Conservation (phyloP, 495 filamentous ascomycete genomes). For the Aspergillus campestris region DNA sequence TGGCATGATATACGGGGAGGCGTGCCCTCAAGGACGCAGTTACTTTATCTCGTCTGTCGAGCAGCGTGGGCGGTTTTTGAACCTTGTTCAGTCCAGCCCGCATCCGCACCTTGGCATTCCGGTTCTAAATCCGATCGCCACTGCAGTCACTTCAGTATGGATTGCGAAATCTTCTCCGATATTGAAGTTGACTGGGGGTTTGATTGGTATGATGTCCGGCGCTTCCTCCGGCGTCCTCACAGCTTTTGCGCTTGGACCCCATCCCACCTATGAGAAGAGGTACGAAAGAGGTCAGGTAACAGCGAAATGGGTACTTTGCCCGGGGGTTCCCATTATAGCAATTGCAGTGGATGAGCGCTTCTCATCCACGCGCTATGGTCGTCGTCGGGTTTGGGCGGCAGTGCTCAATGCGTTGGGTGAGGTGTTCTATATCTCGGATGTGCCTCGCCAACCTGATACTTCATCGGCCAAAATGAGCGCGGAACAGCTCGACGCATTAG, state of each 20-base stretch:
- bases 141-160: constrained; percentile 74
- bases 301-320: constrained; percentile 79
- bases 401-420: constrained; percentile 89
- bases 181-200: constrained; percentile 61
- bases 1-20: constrained; percentile 79
- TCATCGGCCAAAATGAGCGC: constrained; percentile 20
- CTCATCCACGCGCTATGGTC: constrained; percentile 54
- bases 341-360: constrained; percentile 80
- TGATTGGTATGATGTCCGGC: constrained; percentile 74
- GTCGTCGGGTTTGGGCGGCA: constrained; percentile 74
- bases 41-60: constrained; percentile 72
- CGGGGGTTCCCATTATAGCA: constrained; percentile 83
- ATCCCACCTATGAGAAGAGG: constrained; percentile 55
- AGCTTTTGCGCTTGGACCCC: constrained; percentile 65
- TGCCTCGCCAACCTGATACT: constrained; percentile 42
- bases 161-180: constrained; percentile 75
- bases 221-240: constrained; percentile 83
- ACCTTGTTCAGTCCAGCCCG: constrained; percentile 40
- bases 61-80: constrained; percentile 68
- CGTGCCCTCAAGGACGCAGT: constrained; percentile 65
- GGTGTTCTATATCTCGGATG: constrained; percentile 70
- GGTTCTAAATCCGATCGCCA: constrained; percentile 48
- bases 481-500: constrained; percentile 49
- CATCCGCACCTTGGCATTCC: constrained; percentile 59
- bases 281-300: constrained; percentile 69